A percentile compares a stretch with the other conserved stretches of the same genome.
Conservation (phyloP, 169 alveolate genomes). For the Amoebophrya sp. region DNA sequence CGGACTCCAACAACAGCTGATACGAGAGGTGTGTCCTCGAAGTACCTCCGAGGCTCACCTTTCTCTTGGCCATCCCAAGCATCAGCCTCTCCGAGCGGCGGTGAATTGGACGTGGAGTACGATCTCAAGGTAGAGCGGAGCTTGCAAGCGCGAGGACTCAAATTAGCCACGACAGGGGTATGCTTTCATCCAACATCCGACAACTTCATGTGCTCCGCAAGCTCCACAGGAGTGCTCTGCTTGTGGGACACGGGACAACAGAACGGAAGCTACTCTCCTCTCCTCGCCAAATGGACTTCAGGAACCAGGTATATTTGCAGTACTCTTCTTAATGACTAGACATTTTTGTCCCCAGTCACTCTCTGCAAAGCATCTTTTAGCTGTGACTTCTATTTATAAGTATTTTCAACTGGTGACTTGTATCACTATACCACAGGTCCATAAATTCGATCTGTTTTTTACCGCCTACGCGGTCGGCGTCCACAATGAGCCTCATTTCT, state of each 20-base stretch:
- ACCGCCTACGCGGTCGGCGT: neutral
- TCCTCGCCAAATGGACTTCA: neutral
- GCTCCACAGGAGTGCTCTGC: neutral
- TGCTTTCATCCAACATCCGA: neutral
- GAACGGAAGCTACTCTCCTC: neutral
- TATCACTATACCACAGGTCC: no score
- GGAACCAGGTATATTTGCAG: no score
- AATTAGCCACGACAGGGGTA: neutral
- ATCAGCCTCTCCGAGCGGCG: neutral
- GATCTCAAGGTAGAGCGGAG: neutral
- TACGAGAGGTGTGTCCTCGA: neutral
- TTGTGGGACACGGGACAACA: neutral
- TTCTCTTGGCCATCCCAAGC: neutral
- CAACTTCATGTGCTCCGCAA: neutral
- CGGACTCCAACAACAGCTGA: no score
- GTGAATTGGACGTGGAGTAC: neutral
- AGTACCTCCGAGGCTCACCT: neutral
- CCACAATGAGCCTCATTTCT: neutral
- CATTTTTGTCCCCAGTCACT: no score
- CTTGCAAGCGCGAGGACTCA: neutral
- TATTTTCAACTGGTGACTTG: no score
- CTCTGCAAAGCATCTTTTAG: no score
- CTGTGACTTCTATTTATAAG: no score
- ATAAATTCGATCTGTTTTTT: neutral
- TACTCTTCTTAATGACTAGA: no score